Evolutionary conservation across 1,284 basidiomycete species (phyloP), one percentile per base, ranked within the genome.

Genomic region (Phylloporus gajari): DNA sequence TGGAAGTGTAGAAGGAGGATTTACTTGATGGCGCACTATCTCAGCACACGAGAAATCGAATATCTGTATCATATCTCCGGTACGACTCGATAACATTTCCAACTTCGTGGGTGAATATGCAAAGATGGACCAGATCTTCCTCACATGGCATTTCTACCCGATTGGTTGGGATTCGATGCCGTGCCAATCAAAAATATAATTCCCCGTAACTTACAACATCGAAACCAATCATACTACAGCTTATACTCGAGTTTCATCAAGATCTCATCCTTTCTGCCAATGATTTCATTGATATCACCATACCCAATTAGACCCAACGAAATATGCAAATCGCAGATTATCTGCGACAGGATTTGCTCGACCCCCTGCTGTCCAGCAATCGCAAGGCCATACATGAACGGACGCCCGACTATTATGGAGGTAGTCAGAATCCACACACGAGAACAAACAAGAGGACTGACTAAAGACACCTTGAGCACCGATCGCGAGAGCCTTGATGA

Each of bases 401-500:
- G 89, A 30, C 91, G 86, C 53, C 86, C 91, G 32, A 92, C 89
- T 90, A 60, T 38, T 23, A 7, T 15, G 17, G 25, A 44, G 25
- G 32, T 19, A 30, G 69, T 70, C 30, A 70, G 44, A 38, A 65
- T 30, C n/a, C 35, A 8, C 13, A 6, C 53, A 30, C 15, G 11
- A 5, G 11, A 3, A 63, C 13, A 23, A 17, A 62, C 19, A 8
- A 12, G 23, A n/a, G 32, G 15, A 87, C 91, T 76, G 75, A 93
- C 91, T 79, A 27, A 93, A 77, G 17, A 93, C 88, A 15, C 83
- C 92, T 74, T 93, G 89, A 21, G 92, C 92, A 62, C 92, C 91
- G 0, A 93, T 83, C 4, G 92, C 91, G 35, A 93, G 79, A 0
- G 94, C 94, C 83, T 95, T 95, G 82, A 95, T 87, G 56, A 94